Evolutionary conservation across 305 asterid genomes (phyloP).

Genomic region (Fraxinus paxiana): DNA sequence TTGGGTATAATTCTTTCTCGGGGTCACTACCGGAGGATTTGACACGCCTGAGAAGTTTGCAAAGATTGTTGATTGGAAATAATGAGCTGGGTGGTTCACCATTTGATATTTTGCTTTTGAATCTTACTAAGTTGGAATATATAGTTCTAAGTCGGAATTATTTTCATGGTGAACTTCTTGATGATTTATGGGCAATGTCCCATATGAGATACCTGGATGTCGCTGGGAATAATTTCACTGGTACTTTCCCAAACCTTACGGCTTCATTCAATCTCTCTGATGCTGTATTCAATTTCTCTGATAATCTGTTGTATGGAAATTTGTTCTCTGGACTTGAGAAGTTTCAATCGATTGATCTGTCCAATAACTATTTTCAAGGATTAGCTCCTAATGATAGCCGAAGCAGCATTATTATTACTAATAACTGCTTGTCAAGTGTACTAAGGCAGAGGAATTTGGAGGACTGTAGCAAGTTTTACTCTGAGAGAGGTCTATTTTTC

Average conservation of each 20-base stretch:
- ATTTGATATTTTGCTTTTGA: slow-evolving; percentile 24
- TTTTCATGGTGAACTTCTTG: slow-evolving; percentile 38
- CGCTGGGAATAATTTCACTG: slow-evolving; percentile 57
- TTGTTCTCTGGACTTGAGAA: slow-evolving; percentile 25
- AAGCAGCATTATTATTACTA: slow-evolving; percentile 7
- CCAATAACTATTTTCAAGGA: slow-evolving; percentile 57
- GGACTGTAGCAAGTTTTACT: slow-evolving; percentile 45
- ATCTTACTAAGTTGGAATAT: slow-evolving; percentile 27
- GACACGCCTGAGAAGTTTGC: slow-evolving; percentile 37
- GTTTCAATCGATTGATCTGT: slow-evolving; percentile 40
- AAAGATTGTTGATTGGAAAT: slow-evolving; percentile 37
- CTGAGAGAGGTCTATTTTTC: slow-evolving; percentile 23
- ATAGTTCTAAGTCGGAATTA: slow-evolving; percentile 32
- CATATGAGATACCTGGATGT: slow-evolving; percentile 42
- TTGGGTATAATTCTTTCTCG: slow-evolving; percentile 46
- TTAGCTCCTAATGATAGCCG: slow-evolving; percentile 25
- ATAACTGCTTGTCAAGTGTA: slow-evolving; percentile 43
- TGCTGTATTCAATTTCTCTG: slow-evolving; percentile 52
- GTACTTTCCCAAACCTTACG: slow-evolving; percentile 33
- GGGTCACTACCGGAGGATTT: slow-evolving; percentile 47
- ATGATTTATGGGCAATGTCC: slow-evolving; percentile 31
- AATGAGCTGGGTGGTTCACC: slow-evolving; percentile 45
- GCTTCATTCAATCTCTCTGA: slow-evolving; percentile 21
- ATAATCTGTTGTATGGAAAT: slow-evolving; percentile 60
- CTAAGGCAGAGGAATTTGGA: slow-evolving; percentile 36